Evolutionary conservation across 1,139 yeast genomes (phyloP).

Genomic region (Suhomyces bokatorum): DNA sequence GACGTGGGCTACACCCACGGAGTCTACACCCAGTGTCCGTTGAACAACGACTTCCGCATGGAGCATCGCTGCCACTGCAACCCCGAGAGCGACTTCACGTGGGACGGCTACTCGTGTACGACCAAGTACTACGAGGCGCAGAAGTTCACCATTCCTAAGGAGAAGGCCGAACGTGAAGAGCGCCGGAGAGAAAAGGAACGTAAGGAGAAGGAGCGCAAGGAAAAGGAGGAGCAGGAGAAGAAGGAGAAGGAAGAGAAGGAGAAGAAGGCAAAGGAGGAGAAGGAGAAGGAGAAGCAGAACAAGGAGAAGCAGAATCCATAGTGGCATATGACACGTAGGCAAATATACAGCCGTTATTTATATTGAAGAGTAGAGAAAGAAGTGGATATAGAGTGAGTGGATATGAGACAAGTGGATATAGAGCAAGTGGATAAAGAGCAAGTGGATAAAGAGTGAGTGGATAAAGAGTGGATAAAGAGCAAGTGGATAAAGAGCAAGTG

Average conservation of each 20-base stretch:
- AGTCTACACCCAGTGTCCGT: conserved; percentile 59
- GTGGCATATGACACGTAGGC: no score
- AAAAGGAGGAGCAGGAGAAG: background rate
- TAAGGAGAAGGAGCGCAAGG: background rate
- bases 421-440: no score
- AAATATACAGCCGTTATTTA: no score
- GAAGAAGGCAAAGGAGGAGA: background rate
- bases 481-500: no score
- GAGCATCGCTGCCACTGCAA: conserved; percentile 52
- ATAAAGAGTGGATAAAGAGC: no score
- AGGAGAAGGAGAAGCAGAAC: background rate
- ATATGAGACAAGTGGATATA: no score
- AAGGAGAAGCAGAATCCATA: background rate
- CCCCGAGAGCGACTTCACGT: conserved; percentile 53
- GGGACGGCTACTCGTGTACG: conserved; percentile 56
- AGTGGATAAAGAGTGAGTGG: no score
- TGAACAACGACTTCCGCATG: conserved; percentile 44
- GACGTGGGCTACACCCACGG: conserved; percentile 83
- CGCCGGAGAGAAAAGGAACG: background rate
- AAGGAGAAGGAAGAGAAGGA: background rate
- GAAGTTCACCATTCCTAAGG: conserved; percentile 44
- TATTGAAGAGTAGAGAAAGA: no score
- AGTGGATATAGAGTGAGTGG: no score
- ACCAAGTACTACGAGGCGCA: conserved; percentile 49
- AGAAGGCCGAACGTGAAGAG: conserved; percentile 10